Evolutionary conservation across 768 basidiomycete genomes (phyloP).

Genomic region (Leccinum aurantiacum): DNA sequence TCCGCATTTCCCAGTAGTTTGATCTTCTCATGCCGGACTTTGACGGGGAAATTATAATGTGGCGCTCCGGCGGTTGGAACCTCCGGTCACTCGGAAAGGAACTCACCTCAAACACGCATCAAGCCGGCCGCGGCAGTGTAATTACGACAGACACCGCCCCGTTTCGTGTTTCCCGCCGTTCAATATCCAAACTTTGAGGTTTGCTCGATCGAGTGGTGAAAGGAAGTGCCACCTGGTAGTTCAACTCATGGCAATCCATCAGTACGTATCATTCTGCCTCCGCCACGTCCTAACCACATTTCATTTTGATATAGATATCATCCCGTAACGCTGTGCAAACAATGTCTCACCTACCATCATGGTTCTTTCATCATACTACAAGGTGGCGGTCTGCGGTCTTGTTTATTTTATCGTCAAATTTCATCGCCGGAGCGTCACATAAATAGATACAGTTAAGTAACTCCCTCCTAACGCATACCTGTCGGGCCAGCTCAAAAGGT

Average conservation of each 20-base stretch:
- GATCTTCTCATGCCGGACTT: constrained; percentile 6
- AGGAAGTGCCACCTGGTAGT: no score
- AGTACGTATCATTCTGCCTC: no score
- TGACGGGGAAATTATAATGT: constrained; percentile 8
- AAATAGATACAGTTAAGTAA: neutral
- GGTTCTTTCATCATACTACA: neutral
- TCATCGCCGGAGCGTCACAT: neutral
- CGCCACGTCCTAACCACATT: neutral
- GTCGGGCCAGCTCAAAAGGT: no score
- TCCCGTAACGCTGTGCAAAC: neutral
- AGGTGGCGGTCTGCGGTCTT: neutral
- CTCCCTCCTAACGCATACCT: no score
- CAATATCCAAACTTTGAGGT: no score
- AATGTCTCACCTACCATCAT: neutral
- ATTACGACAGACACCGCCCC: neutral
- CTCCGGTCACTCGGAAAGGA: constrained; percentile 11
- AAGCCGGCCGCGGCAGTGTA: neutral
- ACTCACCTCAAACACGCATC: neutral
- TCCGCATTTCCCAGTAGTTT: constrained; percentile 5
- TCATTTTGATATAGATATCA: neutral
- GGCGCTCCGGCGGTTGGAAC: constrained; percentile 12
- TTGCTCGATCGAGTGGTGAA: no score
- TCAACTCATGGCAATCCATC: no score
- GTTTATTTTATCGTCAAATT: neutral
- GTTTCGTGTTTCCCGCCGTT: no score